Conservation (phyloP, 371 early-diverging fungal species). For the Globomyces sp. region DNA sequence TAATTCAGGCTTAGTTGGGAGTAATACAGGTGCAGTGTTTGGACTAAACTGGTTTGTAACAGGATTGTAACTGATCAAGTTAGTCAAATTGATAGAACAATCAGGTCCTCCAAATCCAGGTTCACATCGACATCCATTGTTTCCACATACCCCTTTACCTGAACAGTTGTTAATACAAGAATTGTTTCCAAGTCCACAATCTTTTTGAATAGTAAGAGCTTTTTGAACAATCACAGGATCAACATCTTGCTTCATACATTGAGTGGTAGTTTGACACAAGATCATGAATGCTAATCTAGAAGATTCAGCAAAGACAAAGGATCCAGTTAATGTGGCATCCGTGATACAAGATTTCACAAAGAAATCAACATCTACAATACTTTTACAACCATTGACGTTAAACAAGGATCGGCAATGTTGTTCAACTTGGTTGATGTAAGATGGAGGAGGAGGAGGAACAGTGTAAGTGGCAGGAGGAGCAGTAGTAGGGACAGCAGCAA, state of each 20-base stretch:
- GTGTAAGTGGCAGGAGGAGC: not conserved
- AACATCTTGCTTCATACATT: not conserved
- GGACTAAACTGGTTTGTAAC: no score
- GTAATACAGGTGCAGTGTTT: no score
- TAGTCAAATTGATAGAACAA: constrained; percentile 10
- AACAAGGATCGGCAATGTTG: constrained; percentile 8
- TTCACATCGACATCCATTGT: constrained; percentile 17
- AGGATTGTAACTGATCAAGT: not conserved
- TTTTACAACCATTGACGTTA: constrained; percentile 1
- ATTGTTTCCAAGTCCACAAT: constrained; percentile 20
- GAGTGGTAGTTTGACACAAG: not conserved
- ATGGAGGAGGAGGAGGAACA: constrained; percentile 8
- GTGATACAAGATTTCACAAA: constrained; percentile 12
- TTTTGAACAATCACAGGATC: not conserved
- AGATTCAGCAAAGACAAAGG: constrained; percentile 15
- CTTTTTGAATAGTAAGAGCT: not conserved
- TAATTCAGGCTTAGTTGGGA: no score
- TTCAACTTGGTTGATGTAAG: not conserved
- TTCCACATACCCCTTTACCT: constrained; percentile 13
- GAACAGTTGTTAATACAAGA: constrained; percentile 15
- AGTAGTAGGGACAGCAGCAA: not conserved
- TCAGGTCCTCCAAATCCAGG: constrained; percentile 17
- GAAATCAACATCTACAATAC: not conserved
- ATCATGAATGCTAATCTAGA: constrained; percentile 5
- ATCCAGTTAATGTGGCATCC: constrained; percentile 7